A percentile compares a stretch with the other conserved stretches of the same genome.
Evolutionary conservation across 2,329 filamentous ascomycete species (phyloP).

Genomic region (Neonectria magnoliae): DNA sequence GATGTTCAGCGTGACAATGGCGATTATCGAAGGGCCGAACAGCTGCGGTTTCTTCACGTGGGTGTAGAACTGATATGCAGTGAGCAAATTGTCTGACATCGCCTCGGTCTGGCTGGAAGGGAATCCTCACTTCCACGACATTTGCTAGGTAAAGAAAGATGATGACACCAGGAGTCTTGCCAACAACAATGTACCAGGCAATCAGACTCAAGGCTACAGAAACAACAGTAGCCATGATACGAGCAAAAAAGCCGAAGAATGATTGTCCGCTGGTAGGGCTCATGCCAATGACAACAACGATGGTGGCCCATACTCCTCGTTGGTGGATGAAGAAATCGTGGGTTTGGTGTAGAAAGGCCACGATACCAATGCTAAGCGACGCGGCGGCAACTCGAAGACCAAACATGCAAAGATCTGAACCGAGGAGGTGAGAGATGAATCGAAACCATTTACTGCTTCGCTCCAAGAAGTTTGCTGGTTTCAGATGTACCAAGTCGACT

Average conservation of each 20-base stretch:
- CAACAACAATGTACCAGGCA: slow-evolving; percentile 21
- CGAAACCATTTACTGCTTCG: slow-evolving; percentile 16
- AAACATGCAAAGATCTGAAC: slow-evolving; percentile 23
- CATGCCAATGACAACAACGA: slow-evolving; percentile 27
- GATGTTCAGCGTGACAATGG: slow-evolving; percentile 24
- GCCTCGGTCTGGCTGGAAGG: background rate
- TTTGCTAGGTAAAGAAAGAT: slow-evolving; percentile 22
- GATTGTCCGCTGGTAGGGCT: slow-evolving; percentile 25
- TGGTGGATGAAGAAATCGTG: slow-evolving; percentile 23
- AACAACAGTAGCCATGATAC: slow-evolving; percentile 17
- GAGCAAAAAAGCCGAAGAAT: slow-evolving; percentile 21
- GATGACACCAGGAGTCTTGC: slow-evolving; percentile 22
- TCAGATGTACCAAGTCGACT: slow-evolving; percentile 22
- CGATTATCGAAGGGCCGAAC: slow-evolving; percentile 22
- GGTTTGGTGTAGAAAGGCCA: slow-evolving; percentile 21
- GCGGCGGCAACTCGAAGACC: slow-evolving; percentile 24
- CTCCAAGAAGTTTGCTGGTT: slow-evolving; percentile 20
- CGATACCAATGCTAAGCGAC: slow-evolving; percentile 20
- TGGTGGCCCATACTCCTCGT: slow-evolving; percentile 26
- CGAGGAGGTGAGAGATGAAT: slow-evolving; percentile 12
- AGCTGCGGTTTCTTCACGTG: slow-evolving; percentile 26
- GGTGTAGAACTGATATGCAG: slow-evolving; percentile 13
- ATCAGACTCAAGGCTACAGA: slow-evolving; percentile 18
- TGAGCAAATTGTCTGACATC: background rate
- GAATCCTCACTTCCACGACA: slow-evolving; percentile 12